phyloP scores from a whole-genome alignment of 139 green algal species.

The Coccomyxa sp. region DNA sequence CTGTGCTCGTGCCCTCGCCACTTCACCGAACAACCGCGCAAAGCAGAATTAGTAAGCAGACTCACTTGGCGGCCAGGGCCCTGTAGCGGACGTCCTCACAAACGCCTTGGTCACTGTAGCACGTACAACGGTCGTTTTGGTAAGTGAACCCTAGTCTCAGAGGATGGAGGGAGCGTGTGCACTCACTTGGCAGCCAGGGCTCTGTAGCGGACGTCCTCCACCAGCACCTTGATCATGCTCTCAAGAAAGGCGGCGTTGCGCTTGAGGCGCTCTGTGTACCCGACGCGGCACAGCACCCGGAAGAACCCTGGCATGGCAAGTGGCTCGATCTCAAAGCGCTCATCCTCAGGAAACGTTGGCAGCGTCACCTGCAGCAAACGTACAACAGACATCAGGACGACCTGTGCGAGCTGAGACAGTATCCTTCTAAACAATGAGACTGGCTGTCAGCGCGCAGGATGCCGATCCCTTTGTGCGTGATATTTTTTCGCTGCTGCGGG shows the following conservation, averaged over 20 bases:
- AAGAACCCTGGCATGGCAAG: not conserved
- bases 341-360: not conserved
- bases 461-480: not conserved
- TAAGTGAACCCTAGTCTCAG: too few species aligned
- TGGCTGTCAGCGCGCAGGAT: not conserved
- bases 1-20: too few species aligned
- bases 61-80: constrained; percentile 8
- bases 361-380: constrained; percentile 7
- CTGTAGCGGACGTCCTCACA: not conserved
- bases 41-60: not conserved
- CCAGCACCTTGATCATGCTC: not conserved
- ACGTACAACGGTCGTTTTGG: too few species aligned
- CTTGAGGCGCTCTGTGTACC: constrained; percentile 1
- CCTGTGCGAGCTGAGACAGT: not conserved
- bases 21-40: too few species aligned
- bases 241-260: not conserved
- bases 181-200: constrained; percentile 9
- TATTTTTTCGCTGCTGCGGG: too few species aligned
- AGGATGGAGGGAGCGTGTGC: too few species aligned
- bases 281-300: not conserved
- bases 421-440: too few species aligned
- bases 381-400: not conserved
- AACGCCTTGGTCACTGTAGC: too few species aligned
- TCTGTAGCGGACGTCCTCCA: not conserved
- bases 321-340: not conserved